Percentiles rank a stretch among this genome's conserved stretches.
Evolutionary conservation across 768 basidiomycete species (phyloP).

Genomic region (Leccinum arenicola): DNA sequence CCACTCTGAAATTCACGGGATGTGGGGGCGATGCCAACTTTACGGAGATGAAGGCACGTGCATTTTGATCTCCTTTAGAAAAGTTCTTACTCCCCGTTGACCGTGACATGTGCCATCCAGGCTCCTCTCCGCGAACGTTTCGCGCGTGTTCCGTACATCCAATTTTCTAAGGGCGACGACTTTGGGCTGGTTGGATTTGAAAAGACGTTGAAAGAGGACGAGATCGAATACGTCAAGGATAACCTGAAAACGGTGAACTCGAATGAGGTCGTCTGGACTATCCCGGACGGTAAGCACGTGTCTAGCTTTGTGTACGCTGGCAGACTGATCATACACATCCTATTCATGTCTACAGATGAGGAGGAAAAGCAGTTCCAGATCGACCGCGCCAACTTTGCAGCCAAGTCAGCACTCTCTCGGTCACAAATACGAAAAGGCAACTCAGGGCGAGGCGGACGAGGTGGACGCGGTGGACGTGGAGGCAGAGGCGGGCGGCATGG

Average conservation of each 20-base stretch:
- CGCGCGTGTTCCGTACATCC: constrained; percentile 44
- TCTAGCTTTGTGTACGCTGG: neutral
- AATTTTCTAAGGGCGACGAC: constrained; percentile 44
- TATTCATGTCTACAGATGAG: constrained; percentile 46
- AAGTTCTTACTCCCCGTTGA: neutral
- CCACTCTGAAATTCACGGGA: constrained; percentile 48
- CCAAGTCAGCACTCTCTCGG: constrained; percentile 44
- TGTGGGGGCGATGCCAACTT: constrained; percentile 59
- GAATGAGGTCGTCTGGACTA: constrained; percentile 61
- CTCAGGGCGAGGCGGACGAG: constrained; percentile 43
- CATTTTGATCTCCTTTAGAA: neutral
- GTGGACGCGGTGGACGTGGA: constrained; percentile 40
- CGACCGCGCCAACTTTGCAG: constrained; percentile 69
- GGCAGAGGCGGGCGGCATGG: constrained; percentile 21
- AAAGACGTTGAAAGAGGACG: constrained; percentile 68
- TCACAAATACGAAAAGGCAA: constrained; percentile 37
- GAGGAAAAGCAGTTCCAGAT: constrained; percentile 72
- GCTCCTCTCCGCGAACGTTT: constrained; percentile 48
- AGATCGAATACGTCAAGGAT: constrained; percentile 66
- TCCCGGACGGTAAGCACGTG: constrained; percentile 50
- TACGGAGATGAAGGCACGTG: constrained; percentile 52
- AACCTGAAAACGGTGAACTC: constrained; percentile 62
- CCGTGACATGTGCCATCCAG: constrained; percentile 21
- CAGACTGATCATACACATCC: neutral
- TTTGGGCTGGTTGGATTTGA: constrained; percentile 53